These are phyloP conservation scores for Alternaria burnsii DNA, from an alignment of 2,329 filamentous ascomycete genomes.

Conservation along the genomic window DNA sequence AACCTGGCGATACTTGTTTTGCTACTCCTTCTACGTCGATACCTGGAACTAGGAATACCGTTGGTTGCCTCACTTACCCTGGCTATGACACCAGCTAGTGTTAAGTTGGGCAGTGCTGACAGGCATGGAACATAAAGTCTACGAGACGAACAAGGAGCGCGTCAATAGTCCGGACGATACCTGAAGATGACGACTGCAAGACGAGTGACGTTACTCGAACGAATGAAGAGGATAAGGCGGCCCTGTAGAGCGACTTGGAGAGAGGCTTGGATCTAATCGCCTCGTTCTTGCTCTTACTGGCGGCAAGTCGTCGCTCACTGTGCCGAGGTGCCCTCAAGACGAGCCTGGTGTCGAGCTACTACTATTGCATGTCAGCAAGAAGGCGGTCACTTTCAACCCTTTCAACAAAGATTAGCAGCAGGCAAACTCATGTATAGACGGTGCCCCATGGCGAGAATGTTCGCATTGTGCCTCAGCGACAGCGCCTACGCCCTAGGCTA, in stretches of 20 bases:
- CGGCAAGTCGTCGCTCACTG: background rate
- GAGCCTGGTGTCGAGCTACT: background rate
- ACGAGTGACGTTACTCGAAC: background rate
- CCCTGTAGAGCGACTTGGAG: background rate
- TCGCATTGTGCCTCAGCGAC: background rate
- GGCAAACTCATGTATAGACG: background rate
- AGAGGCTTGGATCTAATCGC: background rate
- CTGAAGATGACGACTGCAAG: background rate
- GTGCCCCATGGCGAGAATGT: too few relatives aligned
- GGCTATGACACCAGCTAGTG: background rate
- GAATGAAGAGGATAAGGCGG: background rate
- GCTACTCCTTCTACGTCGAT: background rate
- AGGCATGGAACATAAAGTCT: background rate
- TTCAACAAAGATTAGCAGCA: background rate
- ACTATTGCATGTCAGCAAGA: background rate
- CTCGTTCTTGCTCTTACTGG: background rate
- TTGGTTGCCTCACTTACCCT: background rate
- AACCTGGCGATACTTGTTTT: background rate
- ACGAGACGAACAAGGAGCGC: background rate
- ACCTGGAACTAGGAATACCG: background rate
- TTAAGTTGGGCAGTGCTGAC: background rate
- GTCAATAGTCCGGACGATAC: background rate
- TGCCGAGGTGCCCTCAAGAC: background rate
- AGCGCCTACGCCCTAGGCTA: accelerated
- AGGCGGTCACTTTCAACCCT: background rate